Evolutionary conservation across 1,284 basidiomycete genomes (phyloP).

Genomic region (Inonotus hispidus): DNA sequence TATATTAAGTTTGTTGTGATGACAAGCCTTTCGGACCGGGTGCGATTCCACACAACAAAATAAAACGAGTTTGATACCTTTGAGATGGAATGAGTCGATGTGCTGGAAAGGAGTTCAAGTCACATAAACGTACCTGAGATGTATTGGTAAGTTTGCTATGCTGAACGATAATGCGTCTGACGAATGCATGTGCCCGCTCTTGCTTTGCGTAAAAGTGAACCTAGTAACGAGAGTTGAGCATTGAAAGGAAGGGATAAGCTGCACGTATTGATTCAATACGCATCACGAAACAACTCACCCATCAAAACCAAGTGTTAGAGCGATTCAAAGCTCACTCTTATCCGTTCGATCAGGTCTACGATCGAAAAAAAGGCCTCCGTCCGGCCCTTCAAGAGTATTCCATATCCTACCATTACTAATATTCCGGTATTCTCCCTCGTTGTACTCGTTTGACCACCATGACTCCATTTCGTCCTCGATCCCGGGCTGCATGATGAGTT

Average conservation of each 20-base stretch:
- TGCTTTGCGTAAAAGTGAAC: conserved; percentile 4
- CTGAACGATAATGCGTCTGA: background rate
- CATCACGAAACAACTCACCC: no score
- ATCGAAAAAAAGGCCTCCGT: background rate
- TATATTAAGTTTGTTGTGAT: conserved; percentile 11
- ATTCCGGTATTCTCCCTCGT: background rate
- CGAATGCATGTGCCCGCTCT: background rate
- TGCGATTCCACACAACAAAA: conserved; percentile 1
- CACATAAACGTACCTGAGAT: background rate
- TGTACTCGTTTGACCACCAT: background rate
- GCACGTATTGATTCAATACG: no score
- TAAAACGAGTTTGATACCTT: conserved; percentile 13
- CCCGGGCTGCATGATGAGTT: conserved; percentile 1
- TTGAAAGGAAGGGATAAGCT: background rate
- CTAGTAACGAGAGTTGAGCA: background rate
- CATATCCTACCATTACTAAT: conserved; percentile 15
- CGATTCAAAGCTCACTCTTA: conserved; percentile 17
- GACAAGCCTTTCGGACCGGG: conserved; percentile 17
- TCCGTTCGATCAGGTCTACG: background rate
- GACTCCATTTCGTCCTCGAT: conserved; percentile 11
- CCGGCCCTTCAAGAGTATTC: background rate
- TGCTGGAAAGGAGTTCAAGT: background rate
- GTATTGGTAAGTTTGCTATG: background rate
- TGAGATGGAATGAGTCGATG: background rate
- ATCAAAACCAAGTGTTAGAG: conserved; percentile 10